These are phyloP conservation scores for Amylostereum areolatum DNA, from an alignment of 1,284 basidiomycete species.

Conservation along the genomic window DNA sequence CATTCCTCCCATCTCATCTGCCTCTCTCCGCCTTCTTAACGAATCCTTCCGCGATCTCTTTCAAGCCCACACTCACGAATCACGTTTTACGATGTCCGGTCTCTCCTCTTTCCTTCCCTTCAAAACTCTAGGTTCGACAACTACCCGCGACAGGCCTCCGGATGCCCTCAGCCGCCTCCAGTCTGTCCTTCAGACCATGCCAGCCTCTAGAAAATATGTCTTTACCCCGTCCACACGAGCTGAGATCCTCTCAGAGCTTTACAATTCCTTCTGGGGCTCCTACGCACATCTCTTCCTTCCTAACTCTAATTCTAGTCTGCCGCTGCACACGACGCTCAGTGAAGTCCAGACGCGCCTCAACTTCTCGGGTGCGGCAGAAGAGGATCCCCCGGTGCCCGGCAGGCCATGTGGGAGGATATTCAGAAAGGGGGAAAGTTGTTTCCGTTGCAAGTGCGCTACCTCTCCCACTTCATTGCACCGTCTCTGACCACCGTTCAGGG, in stretches of 20 bases:
- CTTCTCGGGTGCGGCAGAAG: slow-evolving; percentile 50
- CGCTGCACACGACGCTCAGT: slow-evolving; percentile 54
- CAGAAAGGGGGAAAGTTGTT: slow-evolving; percentile 82
- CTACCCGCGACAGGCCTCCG: slow-evolving; percentile 40
- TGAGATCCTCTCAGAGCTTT: slow-evolving; percentile 73
- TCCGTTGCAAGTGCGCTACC: slow-evolving; percentile 80
- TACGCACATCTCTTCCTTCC: slow-evolving; percentile 67
- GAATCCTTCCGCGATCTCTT: slow-evolving; percentile 1
- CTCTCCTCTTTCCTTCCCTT: slow-evolving; percentile 42
- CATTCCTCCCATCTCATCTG: not conserved
- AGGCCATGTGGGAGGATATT: slow-evolving; percentile 73
- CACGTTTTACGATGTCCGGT: slow-evolving; percentile 31
- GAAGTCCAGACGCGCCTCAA: slow-evolving; percentile 57
- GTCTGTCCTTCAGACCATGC: slow-evolving; percentile 73
- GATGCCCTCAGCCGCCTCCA: slow-evolving; percentile 66
- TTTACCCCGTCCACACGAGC: slow-evolving; percentile 67
- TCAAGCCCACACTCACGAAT: not conserved
- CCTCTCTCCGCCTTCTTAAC: not conserved
- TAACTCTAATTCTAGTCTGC: slow-evolving; percentile 51
- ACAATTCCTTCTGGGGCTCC: slow-evolving; percentile 72
- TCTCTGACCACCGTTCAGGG: slow-evolving; percentile 39
- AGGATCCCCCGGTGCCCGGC: slow-evolving; percentile 54
- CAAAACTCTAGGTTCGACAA: slow-evolving; percentile 45
- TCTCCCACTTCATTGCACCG: not conserved
- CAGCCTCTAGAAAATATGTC: slow-evolving; percentile 65